These are phyloP conservation scores for Martiniozyma abietophila DNA, from an alignment of 805 yeast genomes.

Conservation along the genomic window DNA sequence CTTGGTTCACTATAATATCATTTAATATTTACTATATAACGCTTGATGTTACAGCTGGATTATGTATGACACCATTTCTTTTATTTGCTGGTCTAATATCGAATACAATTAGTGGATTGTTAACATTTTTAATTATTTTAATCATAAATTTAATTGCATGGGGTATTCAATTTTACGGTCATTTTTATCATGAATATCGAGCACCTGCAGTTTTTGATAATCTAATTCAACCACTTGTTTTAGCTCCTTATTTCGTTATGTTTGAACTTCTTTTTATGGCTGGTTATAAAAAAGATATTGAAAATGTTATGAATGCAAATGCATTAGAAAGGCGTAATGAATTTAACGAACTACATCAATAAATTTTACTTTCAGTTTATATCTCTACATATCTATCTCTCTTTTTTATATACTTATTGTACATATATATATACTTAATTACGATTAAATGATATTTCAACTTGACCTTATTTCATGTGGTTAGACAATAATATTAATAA, in stretches of 20 bases:
- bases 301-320: slow-evolving; percentile 42
- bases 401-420: no score
- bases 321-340: no score
- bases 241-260: slow-evolving; percentile 85
- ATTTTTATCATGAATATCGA: slow-evolving; percentile 67
- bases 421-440: no score
- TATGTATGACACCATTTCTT: slow-evolving; percentile 33
- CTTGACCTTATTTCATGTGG: no score
- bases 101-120: background rate
- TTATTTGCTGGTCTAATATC: slow-evolving; percentile 15
- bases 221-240: slow-evolving; percentile 70
- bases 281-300: slow-evolving; percentile 51
- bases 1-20: slow-evolving; percentile 26
- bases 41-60: slow-evolving; percentile 45
- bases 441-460: no score
- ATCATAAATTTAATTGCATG: slow-evolving; percentile 49
- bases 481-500: no score
- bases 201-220: slow-evolving; percentile 87
- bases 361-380: no score
- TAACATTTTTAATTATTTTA: slow-evolving; percentile 7
- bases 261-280: slow-evolving; percentile 63
- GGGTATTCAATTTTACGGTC: slow-evolving; percentile 84
- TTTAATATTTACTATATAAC: slow-evolving; percentile 45
- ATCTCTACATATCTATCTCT: no score
- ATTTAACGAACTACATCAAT: no score